Base-by-base conservation (phyloP, 257 asterid species). In the Hygrophila difformis region DNA sequence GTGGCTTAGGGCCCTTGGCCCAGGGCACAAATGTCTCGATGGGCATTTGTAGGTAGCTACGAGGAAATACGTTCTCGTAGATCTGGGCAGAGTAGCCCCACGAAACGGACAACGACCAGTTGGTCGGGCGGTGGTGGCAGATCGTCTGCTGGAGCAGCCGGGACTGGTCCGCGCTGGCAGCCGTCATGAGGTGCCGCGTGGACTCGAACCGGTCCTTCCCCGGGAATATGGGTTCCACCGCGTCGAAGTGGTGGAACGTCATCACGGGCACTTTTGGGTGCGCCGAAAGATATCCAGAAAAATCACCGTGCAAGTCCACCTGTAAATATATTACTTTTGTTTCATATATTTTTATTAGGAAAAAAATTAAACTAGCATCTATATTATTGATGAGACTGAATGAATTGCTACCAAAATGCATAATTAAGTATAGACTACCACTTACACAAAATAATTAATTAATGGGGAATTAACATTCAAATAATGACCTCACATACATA, bases 81-180 rank as follows among this genome's bases (percentile, higher is more conserved):
- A 83, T 42, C 16, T 80, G 79, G 0, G 61, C 62, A 0, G 95
- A 77, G 48, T 87, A 83, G 34, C 97, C 95, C 97, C 97, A 87
- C 0, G 97, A 75, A 8, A 81, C 22, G 6, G 97, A 83, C 4
- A 87, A 56, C 2, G 97, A 36, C 95, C 95, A 83, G 14, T 57
- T 70, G n/a, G 1, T 61, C 12, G 31, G 62, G 51, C 80, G 51
- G 35, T 75, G 52, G 49, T 80, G 41, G 75, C 94, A 83, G 37
- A 83, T 69, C 18, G 84, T 78, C 51, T 87, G 97, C 39, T 80
- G 94, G 35, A 83, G 49, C 65, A 80, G 21, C 0, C 94, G 84
- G 0, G 93, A 64, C 17, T 79, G 93, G 65, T 79, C 96, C 8
- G 42, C 49, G 0, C 53, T 56, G 2, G 80, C 93, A 11, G 91